Evolutionary conservation across 1,139 yeast genomes (phyloP).

Genomic region (Ogataea hybrid): DNA sequence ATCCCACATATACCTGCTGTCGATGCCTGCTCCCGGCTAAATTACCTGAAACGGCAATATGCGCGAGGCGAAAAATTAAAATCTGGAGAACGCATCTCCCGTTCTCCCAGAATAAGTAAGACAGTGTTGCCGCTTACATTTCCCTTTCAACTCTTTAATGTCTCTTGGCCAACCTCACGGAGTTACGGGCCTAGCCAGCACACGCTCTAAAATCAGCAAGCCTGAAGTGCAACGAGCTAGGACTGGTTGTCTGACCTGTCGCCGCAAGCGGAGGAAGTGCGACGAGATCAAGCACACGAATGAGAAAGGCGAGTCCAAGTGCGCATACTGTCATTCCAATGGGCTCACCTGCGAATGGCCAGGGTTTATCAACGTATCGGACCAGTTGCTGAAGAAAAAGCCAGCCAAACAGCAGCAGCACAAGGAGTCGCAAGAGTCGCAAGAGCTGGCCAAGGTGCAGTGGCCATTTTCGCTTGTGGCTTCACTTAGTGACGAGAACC

Average conservation of each 20-base stretch:
- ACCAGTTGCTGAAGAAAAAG: neutral
- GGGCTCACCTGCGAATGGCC: constrained; percentile 38
- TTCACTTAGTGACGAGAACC: constrained; percentile 1
- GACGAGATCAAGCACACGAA: constrained; percentile 35
- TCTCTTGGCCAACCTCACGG: neutral
- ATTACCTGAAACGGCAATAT: neutral
- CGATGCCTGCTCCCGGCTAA: neutral
- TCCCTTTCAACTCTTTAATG: neutral
- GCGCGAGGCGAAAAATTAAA: neutral
- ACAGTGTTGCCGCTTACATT: constrained; percentile 1
- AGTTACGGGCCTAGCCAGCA: too few relatives aligned
- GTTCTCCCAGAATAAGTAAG: neutral
- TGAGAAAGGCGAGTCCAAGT: constrained; percentile 17
- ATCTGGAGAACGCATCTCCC: neutral
- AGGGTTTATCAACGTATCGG: constrained; percentile 15
- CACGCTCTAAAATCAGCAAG: neutral
- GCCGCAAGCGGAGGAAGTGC: constrained; percentile 39
- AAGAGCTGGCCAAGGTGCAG: neutral
- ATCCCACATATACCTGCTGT: too few relatives aligned
- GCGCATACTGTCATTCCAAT: constrained; percentile 33
- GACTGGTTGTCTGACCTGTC: constrained; percentile 41
- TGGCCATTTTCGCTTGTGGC: constrained; percentile 4
- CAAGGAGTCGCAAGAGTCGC: neutral
- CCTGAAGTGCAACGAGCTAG: constrained; percentile 29
- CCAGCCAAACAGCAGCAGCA: neutral